Base-by-base conservation (phyloP, 371 early-diverging fungal genomes). In the Syncephalastrum racemosum region DNA sequence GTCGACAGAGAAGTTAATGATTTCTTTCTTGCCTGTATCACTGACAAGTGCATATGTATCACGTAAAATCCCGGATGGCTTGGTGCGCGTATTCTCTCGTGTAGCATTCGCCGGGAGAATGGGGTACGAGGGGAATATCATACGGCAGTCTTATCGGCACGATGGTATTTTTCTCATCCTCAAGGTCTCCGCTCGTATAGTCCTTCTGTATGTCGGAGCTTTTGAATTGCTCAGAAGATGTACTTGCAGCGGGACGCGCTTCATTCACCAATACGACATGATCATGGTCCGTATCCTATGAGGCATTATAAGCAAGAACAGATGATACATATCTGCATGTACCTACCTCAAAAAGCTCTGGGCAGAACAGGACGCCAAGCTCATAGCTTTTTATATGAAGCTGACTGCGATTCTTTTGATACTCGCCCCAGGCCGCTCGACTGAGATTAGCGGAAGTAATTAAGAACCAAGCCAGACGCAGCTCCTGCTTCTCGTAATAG, bases 361-460 rank as follows among this genome's bases (percentile, higher is more conserved):
- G 80, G 43, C 64, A 73, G 16, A 82, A 22, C 8, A 86, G 57
- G 2, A 86, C 80, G 0, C 86, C 86, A 0, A 86, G 64, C 53
- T 88, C 88, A 55, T 81, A 88, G 45, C 77, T 80, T 13, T 82
- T 71, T 18, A 84, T 76, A 55, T 70, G 58, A 0, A 84, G 56
- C 58, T 84, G 81, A 7, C 63, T 58, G 14, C 64, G 59, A 6
- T 79, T 65, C 63, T 74, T 72, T 58, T 84, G 72, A 16, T 75
- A 60, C 10, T 60, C 55, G 0, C 85, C 85, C 82, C 82, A 82
- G 0, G 82, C 82, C 12, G 81, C 85, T 65, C 64, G 71, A 68
- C 57, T 82, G 72, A 85, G 67, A 50, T 85, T 86, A 16, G 82
- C 74, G 15, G 80, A 80, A 0, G 81, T 81, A 18, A 85, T 53